Conservation (phyloP, 1,284 basidiomycete species). For the Leccinum subspadiceum region DNA sequence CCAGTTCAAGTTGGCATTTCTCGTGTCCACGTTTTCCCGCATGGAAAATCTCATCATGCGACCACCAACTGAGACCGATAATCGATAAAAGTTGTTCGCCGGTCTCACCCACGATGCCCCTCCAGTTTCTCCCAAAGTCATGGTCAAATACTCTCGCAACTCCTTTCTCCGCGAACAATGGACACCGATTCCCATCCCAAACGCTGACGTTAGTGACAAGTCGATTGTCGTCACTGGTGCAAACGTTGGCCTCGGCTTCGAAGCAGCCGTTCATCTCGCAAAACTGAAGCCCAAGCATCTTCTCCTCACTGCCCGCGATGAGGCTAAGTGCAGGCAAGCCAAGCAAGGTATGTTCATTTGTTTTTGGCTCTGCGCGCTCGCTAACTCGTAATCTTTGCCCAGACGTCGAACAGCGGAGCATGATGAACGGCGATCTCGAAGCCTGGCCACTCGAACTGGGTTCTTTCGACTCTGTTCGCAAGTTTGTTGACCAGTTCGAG, state of each 20-base stretch:
- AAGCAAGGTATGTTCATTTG: constrained; percentile 18
- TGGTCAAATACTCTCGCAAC: constrained; percentile 21
- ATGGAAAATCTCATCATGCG: not conserved
- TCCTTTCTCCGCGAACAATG: constrained; percentile 27
- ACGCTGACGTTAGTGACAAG: constrained; percentile 29
- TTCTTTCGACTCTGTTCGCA: constrained; percentile 33
- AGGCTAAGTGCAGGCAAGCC: constrained; percentile 23
- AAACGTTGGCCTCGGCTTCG: constrained; percentile 36
- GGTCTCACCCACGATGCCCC: not conserved
- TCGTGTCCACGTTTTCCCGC: not conserved
- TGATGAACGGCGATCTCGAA: constrained; percentile 18
- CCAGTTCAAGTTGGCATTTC: not conserved
- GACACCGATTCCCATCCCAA: constrained; percentile 23
- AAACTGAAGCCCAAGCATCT: constrained; percentile 27
- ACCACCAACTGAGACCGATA: too few species aligned
- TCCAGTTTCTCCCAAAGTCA: constrained; percentile 3
- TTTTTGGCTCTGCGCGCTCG: not conserved
- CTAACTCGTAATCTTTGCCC: not conserved
- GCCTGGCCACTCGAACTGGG: constrained; percentile 27
- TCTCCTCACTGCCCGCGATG: constrained; percentile 30
- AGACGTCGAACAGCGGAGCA: constrained; percentile 23
- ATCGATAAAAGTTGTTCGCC: too few species aligned
- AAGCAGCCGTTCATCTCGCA: constrained; percentile 32
- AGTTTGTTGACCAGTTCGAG: constrained; percentile 28
- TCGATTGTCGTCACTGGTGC: constrained; percentile 32